Conservation (phyloP, 1,284 basidiomycete species). For the Athelia psychrophila region DNA sequence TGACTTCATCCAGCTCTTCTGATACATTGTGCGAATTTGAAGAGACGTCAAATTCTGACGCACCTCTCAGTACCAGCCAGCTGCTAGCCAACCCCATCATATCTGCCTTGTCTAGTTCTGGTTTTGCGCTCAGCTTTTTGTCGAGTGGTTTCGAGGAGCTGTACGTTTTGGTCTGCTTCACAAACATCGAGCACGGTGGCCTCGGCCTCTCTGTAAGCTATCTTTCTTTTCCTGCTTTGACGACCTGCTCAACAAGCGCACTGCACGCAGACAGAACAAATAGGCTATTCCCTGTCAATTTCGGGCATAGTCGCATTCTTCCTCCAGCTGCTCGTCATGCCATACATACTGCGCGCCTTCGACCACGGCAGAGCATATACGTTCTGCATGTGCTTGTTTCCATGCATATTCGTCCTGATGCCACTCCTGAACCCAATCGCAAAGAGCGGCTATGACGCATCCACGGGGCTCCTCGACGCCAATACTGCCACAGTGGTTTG, state of each 20-base stretch:
- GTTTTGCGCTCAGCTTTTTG: slow-evolving; percentile 53
- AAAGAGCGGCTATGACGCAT: slow-evolving; percentile 22
- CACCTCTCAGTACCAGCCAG: slow-evolving; percentile 27
- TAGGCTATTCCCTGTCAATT: slow-evolving; percentile 54
- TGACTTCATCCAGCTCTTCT: not conserved
- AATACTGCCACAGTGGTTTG: slow-evolving; percentile 31
- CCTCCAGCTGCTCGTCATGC: slow-evolving; percentile 46
- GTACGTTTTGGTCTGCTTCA: slow-evolving; percentile 68
- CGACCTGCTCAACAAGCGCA: slow-evolving; percentile 1
- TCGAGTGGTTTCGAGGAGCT: slow-evolving; percentile 62
- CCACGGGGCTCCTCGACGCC: slow-evolving; percentile 19
- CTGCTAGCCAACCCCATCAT: slow-evolving; percentile 51
- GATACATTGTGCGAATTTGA: not conserved
- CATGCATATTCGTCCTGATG: slow-evolving; percentile 39
- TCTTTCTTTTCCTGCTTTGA: not conserved
- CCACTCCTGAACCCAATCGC: slow-evolving; percentile 46
- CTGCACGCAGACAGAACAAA: slow-evolving; percentile 47
- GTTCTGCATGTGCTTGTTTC: slow-evolving; percentile 46
- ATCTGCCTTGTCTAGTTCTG: slow-evolving; percentile 50
- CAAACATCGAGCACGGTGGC: slow-evolving; percentile 53
- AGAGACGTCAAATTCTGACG: slow-evolving; percentile 1
- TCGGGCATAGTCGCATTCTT: slow-evolving; percentile 41
- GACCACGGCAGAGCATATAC: slow-evolving; percentile 41
- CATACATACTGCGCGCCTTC: slow-evolving; percentile 41
- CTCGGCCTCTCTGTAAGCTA: slow-evolving; percentile 53